Evolutionary conservation across 495 filamentous ascomycete species (phyloP).

Genomic region (Pyrenula massariospora): DNA sequence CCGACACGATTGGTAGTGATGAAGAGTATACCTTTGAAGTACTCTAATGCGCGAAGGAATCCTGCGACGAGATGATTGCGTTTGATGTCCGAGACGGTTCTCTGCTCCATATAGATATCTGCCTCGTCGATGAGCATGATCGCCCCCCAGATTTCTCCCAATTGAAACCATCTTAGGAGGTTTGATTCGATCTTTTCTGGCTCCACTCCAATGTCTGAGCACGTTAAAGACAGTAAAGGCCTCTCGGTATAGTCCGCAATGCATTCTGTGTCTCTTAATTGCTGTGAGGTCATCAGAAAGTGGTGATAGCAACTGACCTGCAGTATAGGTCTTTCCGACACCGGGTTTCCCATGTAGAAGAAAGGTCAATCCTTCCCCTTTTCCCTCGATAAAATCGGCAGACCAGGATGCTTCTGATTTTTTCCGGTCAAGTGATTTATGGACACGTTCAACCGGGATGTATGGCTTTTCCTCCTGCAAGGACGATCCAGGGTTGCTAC

Average conservation of each 20-base stretch:
- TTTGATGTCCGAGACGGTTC: constrained; percentile 14
- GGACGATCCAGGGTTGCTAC: no score
- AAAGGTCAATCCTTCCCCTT: constrained; percentile 16
- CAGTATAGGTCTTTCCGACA: constrained; percentile 16
- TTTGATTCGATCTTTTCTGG: neutral
- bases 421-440: no score
- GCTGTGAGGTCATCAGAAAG: no score
- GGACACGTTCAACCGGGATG: no score
- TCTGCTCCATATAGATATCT: constrained; percentile 20
- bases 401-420: no score
- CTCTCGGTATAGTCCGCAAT: constrained; percentile 10
- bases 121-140: constrained; percentile 25
- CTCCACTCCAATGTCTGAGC: constrained; percentile 8
- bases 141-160: no score
- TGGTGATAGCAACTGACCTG: no score
- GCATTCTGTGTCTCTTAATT: no score
- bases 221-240: constrained; percentile 9
- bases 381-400: constrained; percentile 14
- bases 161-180: constrained; percentile 1
- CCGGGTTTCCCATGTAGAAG: constrained; percentile 17
- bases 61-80: constrained; percentile 32
- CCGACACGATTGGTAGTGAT: constrained; percentile 30
- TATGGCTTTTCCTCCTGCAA: no score
- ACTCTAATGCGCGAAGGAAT: constrained; percentile 43
- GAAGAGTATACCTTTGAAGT: constrained; percentile 15